Percentiles rank a stretch among this genome's conserved stretches.
Conservation (phyloP, 768 basidiomycete species). For the Suillus alpinus region DNA sequence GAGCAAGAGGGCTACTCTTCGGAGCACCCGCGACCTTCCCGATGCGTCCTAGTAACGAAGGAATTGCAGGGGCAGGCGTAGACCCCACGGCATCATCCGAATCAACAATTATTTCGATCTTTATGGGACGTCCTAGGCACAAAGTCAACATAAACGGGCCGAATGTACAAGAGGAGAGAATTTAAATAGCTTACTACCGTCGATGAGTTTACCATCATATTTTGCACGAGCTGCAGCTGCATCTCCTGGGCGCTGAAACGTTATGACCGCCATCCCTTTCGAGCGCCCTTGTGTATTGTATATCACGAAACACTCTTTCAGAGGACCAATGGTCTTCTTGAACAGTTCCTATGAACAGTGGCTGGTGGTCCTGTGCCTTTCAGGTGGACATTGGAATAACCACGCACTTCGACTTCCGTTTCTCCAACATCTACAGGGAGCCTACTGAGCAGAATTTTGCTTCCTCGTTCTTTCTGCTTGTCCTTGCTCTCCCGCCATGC, state of each 20-base stretch:
- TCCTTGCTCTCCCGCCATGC: slow-evolving; percentile 54
- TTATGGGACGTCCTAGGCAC: slow-evolving; percentile 59
- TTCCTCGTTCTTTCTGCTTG: slow-evolving; percentile 39
- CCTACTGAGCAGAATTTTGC: slow-evolving; percentile 65
- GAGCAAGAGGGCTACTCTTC: slow-evolving; percentile 2
- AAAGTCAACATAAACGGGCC: not conserved
- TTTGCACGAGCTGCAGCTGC: slow-evolving; percentile 61
- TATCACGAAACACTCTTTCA: slow-evolving; percentile 67
- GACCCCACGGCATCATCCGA: slow-evolving; percentile 22
- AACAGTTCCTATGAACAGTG: slow-evolving; percentile 59
- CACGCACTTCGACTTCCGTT: slow-evolving; percentile 62
- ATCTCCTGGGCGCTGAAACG: slow-evolving; percentile 62
- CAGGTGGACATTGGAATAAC: not conserved
- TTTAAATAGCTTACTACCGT: slow-evolving; percentile 42
- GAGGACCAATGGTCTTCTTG: slow-evolving; percentile 70
- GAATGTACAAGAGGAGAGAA: not conserved
- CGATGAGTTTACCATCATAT: slow-evolving; percentile 76
- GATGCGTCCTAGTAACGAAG: slow-evolving; percentile 40
- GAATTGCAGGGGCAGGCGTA: slow-evolving; percentile 22
- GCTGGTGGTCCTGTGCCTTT: slow-evolving; percentile 8
- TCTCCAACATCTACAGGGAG: slow-evolving; percentile 70
- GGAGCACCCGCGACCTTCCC: slow-evolving; percentile 13
- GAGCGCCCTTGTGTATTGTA: slow-evolving; percentile 75
- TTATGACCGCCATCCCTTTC: slow-evolving; percentile 78
- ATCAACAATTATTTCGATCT: slow-evolving; percentile 61